Evolutionary conservation across 768 basidiomycete species (phyloP).

Genomic region (Amanita pallidorosea): DNA sequence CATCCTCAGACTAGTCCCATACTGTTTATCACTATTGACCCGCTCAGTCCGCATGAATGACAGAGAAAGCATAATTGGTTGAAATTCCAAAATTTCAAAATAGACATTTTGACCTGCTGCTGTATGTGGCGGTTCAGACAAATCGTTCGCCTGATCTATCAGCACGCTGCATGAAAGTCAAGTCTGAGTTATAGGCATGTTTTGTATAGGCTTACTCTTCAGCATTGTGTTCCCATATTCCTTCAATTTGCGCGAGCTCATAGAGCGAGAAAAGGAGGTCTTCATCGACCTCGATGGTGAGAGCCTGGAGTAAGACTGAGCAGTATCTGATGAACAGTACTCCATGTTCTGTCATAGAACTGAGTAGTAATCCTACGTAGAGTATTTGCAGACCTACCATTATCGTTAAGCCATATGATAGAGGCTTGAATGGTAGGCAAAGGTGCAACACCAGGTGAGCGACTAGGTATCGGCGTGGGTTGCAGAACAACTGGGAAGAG

Average conservation of each 20-base stretch:
- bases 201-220: constrained; percentile 48
- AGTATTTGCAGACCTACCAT: constrained; percentile 38
- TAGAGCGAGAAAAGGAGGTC: constrained; percentile 89
- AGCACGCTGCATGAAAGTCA: constrained; percentile 34
- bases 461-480: constrained; percentile 78
- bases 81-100: constrained; percentile 91
- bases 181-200: background rate
- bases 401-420: constrained; percentile 84
- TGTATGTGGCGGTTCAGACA: constrained; percentile 62
- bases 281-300: constrained; percentile 96
- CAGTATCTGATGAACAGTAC: constrained; percentile 98
- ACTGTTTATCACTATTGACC: constrained; percentile 92
- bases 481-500: constrained; percentile 91
- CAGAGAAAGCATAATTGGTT: constrained; percentile 84
- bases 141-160: constrained; percentile 56
- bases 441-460: constrained; percentile 64
- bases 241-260: constrained; percentile 86
- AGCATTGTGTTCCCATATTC: constrained; percentile 74
- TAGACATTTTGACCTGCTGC: constrained; percentile 73
- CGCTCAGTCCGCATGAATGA: constrained; percentile 98
- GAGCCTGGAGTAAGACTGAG: constrained; percentile 83
- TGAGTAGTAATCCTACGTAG: background rate
- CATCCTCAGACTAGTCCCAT: constrained; percentile 13
- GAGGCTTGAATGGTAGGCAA: constrained; percentile 87
- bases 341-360: constrained; percentile 65